A percentile compares a stretch with the other conserved stretches of the same genome.
These are phyloP conservation scores for Ceratobasidium sp. DNA, from an alignment of 1,284 basidiomycete species.

Conservation along the genomic window DNA sequence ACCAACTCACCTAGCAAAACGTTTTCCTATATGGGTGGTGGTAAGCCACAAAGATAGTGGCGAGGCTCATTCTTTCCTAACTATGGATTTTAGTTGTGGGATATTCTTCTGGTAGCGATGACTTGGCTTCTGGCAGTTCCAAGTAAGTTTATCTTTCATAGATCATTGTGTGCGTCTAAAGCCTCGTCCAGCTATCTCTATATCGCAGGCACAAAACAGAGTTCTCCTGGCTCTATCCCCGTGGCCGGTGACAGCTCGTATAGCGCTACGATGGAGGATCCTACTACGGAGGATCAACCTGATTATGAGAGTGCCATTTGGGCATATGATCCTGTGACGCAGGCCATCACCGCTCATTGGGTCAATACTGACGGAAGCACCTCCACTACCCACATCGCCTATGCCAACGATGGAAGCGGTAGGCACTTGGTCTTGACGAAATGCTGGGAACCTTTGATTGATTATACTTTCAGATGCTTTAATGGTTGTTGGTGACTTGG, in stretches of 20 bases:
- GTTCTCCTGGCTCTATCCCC: background rate
- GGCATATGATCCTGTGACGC: background rate
- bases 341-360: background rate
- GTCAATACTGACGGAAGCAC: background rate
- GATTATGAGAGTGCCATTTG: background rate
- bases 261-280: background rate
- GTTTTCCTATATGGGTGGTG: background rate
- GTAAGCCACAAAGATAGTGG: background rate
- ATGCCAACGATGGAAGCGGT: background rate
- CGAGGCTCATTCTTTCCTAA: background rate
- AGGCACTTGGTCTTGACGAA: background rate
- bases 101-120: background rate
- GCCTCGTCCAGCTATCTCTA: background rate
- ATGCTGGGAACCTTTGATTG: background rate
- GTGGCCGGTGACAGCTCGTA: background rate
- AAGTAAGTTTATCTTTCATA: background rate
- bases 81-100: background rate
- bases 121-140: background rate
- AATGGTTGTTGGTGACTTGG: background rate
- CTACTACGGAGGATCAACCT: background rate
- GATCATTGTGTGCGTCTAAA: background rate
- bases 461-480: background rate
- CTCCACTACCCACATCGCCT: background rate
- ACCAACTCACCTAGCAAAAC: background rate
- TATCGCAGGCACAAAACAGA: background rate